These are phyloP conservation scores for Trichoderma guizhouense DNA, from an alignment of 2,329 filamentous ascomycete genomes.

Conservation along the genomic window DNA sequence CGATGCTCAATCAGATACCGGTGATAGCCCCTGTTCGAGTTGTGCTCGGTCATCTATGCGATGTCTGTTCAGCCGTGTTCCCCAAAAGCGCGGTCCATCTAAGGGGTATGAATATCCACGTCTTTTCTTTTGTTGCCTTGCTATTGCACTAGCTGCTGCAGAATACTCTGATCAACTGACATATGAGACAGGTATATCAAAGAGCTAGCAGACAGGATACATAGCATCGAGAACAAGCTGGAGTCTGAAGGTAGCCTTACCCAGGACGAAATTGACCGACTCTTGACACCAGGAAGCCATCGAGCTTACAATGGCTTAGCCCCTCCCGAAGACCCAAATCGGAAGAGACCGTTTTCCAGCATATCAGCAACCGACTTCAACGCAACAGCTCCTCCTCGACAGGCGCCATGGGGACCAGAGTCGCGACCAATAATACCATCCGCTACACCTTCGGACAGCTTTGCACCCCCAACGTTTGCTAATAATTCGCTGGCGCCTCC, in stretches of 20 bases:
- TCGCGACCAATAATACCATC: slow-evolving; percentile 43
- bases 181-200: slow-evolving; percentile 70
- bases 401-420: slow-evolving; percentile 47
- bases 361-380: slow-evolving; percentile 42
- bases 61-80: slow-evolving; percentile 82
- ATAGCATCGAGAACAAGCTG: slow-evolving; percentile 77
- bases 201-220: slow-evolving; percentile 80
- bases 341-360: slow-evolving; percentile 49
- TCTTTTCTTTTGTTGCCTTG: neutral
- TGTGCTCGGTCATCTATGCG: slow-evolving; percentile 72
- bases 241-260: slow-evolving; percentile 46
- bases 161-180: neutral
- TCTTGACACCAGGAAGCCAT: slow-evolving; percentile 35
- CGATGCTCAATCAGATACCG: slow-evolving; percentile 72
- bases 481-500: slow-evolving; percentile 46
- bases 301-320: slow-evolving; percentile 29
- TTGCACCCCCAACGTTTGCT: slow-evolving; percentile 33
- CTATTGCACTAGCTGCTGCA: neutral
- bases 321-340: slow-evolving; percentile 29
- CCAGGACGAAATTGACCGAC: slow-evolving; percentile 46
- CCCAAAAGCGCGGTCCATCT: slow-evolving; percentile 83
- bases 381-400: slow-evolving; percentile 41
- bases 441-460: slow-evolving; percentile 34
- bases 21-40: slow-evolving; percentile 73
- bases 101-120: slow-evolving; percentile 60